phyloP scores from a whole-genome alignment of 306 rosid genomes.

The Fagus sylvatica region DNA sequence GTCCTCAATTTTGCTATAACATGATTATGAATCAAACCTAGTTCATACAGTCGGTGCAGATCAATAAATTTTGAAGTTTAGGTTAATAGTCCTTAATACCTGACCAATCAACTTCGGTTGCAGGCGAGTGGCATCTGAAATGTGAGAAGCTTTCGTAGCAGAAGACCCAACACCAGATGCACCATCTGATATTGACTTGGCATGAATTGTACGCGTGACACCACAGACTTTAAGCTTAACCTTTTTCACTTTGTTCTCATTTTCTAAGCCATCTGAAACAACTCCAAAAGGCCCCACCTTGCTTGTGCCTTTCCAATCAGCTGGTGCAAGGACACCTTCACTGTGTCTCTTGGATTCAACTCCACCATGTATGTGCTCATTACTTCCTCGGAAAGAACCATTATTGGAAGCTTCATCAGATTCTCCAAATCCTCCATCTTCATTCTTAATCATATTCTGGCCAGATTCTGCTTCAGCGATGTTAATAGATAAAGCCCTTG shows the following conservation, averaged over 20 bases:
- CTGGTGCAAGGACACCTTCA: constrained; percentile 35
- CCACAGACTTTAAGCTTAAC: constrained; percentile 47
- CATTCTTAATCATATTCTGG: constrained; percentile 26
- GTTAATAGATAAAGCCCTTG: constrained; percentile 25
- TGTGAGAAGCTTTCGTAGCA: neutral
- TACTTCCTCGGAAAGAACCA: constrained; percentile 37
- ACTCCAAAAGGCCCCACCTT: constrained; percentile 12
- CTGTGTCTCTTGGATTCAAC: constrained; percentile 24
- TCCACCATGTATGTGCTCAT: constrained; percentile 23
- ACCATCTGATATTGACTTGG: constrained; percentile 12
- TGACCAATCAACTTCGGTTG: constrained; percentile 24
- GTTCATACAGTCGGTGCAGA: neutral
- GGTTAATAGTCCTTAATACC: constrained; percentile 15
- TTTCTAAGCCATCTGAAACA: constrained; percentile 31
- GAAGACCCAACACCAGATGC: constrained; percentile 17
- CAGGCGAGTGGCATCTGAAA: neutral
- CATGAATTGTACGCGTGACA: constrained; percentile 38
- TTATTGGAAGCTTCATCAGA: constrained; percentile 43
- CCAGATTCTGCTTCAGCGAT: constrained; percentile 11
- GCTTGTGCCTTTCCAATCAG: constrained; percentile 24
- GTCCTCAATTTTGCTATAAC: neutral
- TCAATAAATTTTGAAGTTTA: neutral
- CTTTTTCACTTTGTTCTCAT: constrained; percentile 37
- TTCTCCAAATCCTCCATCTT: constrained; percentile 33
- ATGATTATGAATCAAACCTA: neutral